Evolutionary conservation across 176 grass and related monocot genomes (phyloP).

Genomic region (Raddia distichophylla): DNA sequence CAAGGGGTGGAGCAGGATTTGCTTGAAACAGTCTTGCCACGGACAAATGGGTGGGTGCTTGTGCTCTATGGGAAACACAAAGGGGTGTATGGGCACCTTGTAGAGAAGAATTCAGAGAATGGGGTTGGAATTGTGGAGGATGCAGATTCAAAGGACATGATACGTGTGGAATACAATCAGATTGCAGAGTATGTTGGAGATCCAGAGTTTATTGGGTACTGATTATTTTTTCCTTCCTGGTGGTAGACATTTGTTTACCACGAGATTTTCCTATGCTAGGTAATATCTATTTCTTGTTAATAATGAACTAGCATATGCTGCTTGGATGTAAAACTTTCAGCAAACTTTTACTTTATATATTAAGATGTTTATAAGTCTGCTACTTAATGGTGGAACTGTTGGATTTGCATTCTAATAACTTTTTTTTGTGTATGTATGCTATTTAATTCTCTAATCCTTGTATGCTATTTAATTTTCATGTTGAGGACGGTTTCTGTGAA

Average conservation of each 20-base stretch:
- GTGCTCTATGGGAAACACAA: conserved; percentile 87
- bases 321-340: conserved; percentile 25
- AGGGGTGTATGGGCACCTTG: conserved; percentile 75
- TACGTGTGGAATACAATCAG: conserved; percentile 76
- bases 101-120: conserved; percentile 65
- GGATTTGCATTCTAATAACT: conserved; percentile 16
- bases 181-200: conserved; percentile 89
- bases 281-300: conserved; percentile 37
- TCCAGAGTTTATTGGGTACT: conserved; percentile 73
- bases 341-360: background rate
- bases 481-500: background rate
- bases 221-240: conserved; percentile 31
- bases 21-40: conserved; percentile 89
- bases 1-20: conserved; percentile 93
- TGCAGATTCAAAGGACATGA: conserved; percentile 70
- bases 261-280: conserved; percentile 26
- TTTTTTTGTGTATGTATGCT: background rate
- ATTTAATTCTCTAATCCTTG: background rate
- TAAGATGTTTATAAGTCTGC: conserved; percentile 32
- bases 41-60: conserved; percentile 68
- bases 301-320: conserved; percentile 29
- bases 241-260: background rate
- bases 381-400: background rate
- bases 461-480: background rate
- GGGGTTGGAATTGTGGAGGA: conserved; percentile 74